Conservation (phyloP, 805 yeast genomes). For the Sugiyamaella valdiviana region DNA sequence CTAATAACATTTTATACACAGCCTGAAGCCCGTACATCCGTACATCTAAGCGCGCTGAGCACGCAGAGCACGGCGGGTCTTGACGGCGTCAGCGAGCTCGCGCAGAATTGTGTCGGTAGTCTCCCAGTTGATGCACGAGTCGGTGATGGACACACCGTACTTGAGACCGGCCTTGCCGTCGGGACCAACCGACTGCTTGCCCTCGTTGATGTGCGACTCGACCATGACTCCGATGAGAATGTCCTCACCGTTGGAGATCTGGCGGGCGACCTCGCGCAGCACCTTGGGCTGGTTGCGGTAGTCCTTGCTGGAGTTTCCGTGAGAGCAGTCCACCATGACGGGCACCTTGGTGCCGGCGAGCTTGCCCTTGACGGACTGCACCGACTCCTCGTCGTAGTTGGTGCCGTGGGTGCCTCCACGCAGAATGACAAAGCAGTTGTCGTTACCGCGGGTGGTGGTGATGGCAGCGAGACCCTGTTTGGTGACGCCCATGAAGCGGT, state of each 20-base stretch:
- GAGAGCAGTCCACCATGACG: conserved; percentile 96
- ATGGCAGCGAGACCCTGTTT: conserved; percentile 96
- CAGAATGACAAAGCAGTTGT: conserved; percentile 85
- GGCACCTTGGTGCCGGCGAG: conserved; percentile 43
- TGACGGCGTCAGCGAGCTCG: conserved; percentile 76
- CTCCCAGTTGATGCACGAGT: conserved; percentile 93
- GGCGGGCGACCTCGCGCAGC: conserved; percentile 73
- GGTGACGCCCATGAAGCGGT: conserved; percentile 95
- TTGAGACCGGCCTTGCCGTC: conserved; percentile 57
- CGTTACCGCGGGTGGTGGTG: conserved; percentile 92
- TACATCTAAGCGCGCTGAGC: background rate
- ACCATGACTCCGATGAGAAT: conserved; percentile 90
- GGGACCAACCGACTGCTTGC: conserved; percentile 76
- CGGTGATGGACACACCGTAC: conserved; percentile 95
- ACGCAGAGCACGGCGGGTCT: conserved; percentile 47
- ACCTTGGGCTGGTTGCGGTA: conserved; percentile 94
- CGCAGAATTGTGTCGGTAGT: conserved; percentile 75
- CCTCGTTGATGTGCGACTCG: conserved; percentile 87
- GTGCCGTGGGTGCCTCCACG: conserved; percentile 96
- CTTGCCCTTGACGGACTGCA: conserved; percentile 64
- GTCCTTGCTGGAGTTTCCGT: conserved; percentile 93
- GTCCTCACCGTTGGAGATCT: conserved; percentile 73
- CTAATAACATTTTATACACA: too few relatives aligned
- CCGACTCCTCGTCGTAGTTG: conserved; percentile 79
- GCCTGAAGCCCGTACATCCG: background rate